A percentile compares a stretch with the other conserved stretches of the same genome.
phyloP scores from a whole-genome alignment of 768 basidiomycete species.

The Amanita rubescens region DNA sequence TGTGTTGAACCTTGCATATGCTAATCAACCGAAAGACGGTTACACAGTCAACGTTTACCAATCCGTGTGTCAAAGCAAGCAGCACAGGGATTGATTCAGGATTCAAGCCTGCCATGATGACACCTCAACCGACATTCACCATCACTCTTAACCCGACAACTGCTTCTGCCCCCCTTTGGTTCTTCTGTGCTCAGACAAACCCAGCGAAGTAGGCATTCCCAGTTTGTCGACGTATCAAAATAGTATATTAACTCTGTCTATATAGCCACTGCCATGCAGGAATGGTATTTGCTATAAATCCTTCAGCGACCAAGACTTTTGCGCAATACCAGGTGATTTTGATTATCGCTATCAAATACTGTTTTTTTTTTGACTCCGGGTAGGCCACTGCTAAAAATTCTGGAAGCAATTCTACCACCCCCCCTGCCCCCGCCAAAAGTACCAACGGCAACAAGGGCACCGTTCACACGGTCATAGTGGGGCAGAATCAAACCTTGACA shows the following conservation, averaged over 20 bases:
- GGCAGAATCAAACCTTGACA: slow-evolving; percentile 1
- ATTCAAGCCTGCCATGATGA: slow-evolving; percentile 32
- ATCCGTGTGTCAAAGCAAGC: slow-evolving; percentile 36
- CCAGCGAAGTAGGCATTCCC: slow-evolving; percentile 14
- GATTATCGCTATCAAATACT: background rate
- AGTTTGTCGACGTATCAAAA: background rate
- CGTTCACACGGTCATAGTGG: slow-evolving; percentile 1
- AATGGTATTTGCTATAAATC: slow-evolving; percentile 36
- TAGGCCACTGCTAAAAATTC: slow-evolving; percentile 1
- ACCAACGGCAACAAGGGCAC: slow-evolving; percentile 6
- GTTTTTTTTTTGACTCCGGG: background rate
- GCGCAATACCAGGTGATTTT: slow-evolving; percentile 20
- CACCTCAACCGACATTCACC: slow-evolving; percentile 28
- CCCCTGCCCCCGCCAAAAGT: background rate
- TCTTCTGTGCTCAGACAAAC: slow-evolving; percentile 47
- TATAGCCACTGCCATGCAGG: slow-evolving; percentile 27
- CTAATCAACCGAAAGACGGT: slow-evolving; percentile 32
- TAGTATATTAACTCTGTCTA: background rate
- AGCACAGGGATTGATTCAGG: slow-evolving; percentile 41
- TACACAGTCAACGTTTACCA: slow-evolving; percentile 52
- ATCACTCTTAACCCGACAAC: slow-evolving; percentile 34
- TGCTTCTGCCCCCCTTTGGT: slow-evolving; percentile 45
- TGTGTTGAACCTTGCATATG: background rate
- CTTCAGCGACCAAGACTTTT: slow-evolving; percentile 27
- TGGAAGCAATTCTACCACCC: slow-evolving; percentile 8